Conservation (phyloP, 2,329 filamentous ascomycete species). For the Exophiala oligosperma region DNA sequence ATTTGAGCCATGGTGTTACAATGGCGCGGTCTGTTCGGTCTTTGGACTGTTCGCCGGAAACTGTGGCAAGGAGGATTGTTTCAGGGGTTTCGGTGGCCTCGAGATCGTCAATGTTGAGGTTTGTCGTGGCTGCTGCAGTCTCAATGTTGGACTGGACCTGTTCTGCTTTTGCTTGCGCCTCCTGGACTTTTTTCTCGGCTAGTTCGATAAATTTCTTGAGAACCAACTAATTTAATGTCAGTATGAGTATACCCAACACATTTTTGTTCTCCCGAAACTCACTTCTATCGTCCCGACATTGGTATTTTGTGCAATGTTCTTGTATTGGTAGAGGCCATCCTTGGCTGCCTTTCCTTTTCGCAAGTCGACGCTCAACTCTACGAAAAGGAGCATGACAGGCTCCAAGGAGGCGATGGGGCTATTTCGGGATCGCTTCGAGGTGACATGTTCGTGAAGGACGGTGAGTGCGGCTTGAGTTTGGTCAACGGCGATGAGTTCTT, state of each 20-base stretch:
- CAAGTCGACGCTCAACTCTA: conserved; percentile 94
- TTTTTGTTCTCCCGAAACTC: conserved; percentile 23
- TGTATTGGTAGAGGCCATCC: conserved; percentile 98
- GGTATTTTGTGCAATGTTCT: conserved; percentile 99
- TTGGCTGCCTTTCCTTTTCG: conserved; percentile 98
- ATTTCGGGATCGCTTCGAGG: conserved; percentile 95
- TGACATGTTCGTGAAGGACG: conserved; percentile 98
- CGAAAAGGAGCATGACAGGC: conserved; percentile 97
- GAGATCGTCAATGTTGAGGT: conserved; percentile 77
- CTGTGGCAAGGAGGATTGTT: conserved; percentile 94
- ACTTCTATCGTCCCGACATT: conserved; percentile 98
- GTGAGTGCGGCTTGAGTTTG: conserved; percentile 90
- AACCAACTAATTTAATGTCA: conserved; percentile 62
- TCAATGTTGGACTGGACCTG: conserved; percentile 89
- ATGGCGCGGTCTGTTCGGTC: conserved; percentile 97
- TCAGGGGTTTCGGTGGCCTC: conserved; percentile 97
- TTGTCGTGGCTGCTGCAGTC: conserved; percentile 59
- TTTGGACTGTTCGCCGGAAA: conserved; percentile 95
- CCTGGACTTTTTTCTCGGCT: conserved; percentile 92
- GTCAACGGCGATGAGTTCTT: conserved; percentile 97
- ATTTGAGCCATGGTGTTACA: conserved; percentile 98
- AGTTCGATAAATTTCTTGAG: conserved; percentile 98
- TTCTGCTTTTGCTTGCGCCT: conserved; percentile 93
- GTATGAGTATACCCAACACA: conserved; percentile 12
- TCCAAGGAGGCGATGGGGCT: conserved; percentile 93